Conservation (phyloP, 2,329 filamentous ascomycete genomes). For the Epichloe amarillans region DNA sequence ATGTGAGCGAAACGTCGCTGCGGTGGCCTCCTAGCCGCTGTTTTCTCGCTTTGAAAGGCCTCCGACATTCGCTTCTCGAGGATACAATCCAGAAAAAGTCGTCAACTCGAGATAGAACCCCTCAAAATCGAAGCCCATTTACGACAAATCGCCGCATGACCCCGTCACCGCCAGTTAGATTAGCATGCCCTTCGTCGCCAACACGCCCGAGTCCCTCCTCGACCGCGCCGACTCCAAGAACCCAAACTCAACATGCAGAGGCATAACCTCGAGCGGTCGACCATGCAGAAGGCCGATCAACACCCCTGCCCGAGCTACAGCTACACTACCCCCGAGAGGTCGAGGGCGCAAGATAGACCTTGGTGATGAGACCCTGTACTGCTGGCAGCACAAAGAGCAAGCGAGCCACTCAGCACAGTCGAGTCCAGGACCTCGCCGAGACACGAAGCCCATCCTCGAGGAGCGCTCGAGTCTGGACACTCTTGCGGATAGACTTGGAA, state of each 20-base stretch:
- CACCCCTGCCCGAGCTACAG: conserved; percentile 15
- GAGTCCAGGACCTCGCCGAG: conserved; percentile 29
- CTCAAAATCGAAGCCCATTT: not conserved
- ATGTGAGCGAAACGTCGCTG: not conserved
- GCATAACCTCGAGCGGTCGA: conserved; percentile 68
- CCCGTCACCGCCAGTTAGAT: not conserved
- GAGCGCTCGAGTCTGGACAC: conserved; percentile 75
- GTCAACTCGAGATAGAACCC: not conserved
- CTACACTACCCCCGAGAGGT: conserved; percentile 10
- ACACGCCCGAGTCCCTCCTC: conserved; percentile 69
- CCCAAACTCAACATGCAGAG: conserved; percentile 72
- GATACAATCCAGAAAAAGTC: not conserved
- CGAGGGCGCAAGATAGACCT: conserved; percentile 29
- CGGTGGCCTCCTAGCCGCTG: not conserved
- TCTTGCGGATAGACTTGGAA: conserved; percentile 63
- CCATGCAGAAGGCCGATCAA: conserved; percentile 63
- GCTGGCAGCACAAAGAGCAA: conserved; percentile 93
- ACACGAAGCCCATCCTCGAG: conserved; percentile 41
- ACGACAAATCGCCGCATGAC: not conserved
- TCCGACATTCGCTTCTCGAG: no score
- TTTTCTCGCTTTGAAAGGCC: not conserved
- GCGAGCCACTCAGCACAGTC: conserved; percentile 38
- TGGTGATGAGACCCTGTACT: conserved; percentile 55
- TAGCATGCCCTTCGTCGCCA: conserved; percentile 28
- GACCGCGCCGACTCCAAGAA: conserved; percentile 75